These are phyloP conservation scores for Alternaria arborescens DNA, from an alignment of 2,329 filamentous ascomycete genomes.

Conservation along the genomic window DNA sequence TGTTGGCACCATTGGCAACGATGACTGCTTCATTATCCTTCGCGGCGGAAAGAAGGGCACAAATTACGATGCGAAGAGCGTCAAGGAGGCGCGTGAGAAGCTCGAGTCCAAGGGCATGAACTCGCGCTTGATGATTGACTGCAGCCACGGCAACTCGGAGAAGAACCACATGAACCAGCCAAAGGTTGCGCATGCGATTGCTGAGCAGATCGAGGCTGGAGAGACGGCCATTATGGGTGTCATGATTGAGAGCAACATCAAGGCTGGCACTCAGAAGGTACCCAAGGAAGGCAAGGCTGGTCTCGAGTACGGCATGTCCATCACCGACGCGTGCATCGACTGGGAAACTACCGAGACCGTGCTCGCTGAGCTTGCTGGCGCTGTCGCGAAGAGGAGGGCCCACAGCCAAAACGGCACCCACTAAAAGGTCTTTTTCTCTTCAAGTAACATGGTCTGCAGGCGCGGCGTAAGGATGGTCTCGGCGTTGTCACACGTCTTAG, in stretches of 20 bases:
- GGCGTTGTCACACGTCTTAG: constrained; percentile 11
- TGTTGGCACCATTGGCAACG: constrained; percentile 91
- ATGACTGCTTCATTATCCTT: constrained; percentile 96
- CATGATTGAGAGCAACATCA: constrained; percentile 98
- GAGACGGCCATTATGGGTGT: constrained; percentile 93
- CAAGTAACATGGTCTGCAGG: not conserved
- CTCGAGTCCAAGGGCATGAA: constrained; percentile 77
- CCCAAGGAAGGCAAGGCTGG: constrained; percentile 83
- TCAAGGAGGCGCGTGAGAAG: constrained; percentile 81
- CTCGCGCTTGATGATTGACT: constrained; percentile 93
- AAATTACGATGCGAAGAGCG: constrained; percentile 89
- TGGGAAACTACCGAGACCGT: constrained; percentile 89
- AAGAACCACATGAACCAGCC: constrained; percentile 99
- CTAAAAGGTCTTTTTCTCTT: constrained; percentile 19
- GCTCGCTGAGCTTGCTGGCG: constrained; percentile 78
- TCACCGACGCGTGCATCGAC: constrained; percentile 95
- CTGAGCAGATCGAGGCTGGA: constrained; percentile 83
- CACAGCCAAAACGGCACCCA: constrained; percentile 42
- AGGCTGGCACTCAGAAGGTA: constrained; percentile 93
- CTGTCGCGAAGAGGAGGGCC: constrained; percentile 77
- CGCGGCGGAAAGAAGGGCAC: constrained; percentile 91
- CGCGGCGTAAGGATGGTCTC: constrained; percentile 9
- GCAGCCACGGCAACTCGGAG: constrained; percentile 93
- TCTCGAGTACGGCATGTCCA: constrained; percentile 92
- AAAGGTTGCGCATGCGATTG: constrained; percentile 83